Evolutionary conservation across 306 rosid genomes (phyloP).

Genomic region (Prunus kanzakura): DNA sequence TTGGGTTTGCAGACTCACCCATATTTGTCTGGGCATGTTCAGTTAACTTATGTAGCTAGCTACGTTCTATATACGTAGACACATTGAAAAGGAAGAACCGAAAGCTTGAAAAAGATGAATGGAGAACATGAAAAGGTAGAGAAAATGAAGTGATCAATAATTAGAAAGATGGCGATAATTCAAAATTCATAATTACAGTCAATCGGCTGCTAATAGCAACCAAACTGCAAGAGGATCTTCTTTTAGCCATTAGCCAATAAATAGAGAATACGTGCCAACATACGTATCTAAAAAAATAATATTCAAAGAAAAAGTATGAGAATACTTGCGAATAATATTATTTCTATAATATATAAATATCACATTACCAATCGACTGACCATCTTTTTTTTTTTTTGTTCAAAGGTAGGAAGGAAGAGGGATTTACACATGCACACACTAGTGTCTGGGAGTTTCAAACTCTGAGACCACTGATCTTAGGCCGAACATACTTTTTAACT

Average conservation of each 20-base stretch:
- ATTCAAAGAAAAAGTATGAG: neutral
- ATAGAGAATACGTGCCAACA: neutral
- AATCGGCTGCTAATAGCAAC: neutral
- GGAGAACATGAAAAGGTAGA: neutral
- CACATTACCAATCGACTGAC: too few species aligned
- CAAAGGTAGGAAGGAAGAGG: too few species aligned
- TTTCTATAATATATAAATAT: too few species aligned
- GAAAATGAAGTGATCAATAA: too few species aligned
- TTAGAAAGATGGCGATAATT: neutral
- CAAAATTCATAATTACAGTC: neutral
- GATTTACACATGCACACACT: too few species aligned
- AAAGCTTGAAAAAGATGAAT: neutral
- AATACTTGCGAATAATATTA: too few species aligned
- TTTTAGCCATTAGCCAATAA: neutral
- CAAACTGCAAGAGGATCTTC: neutral
- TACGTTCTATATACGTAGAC: neutral
- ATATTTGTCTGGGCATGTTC: neutral
- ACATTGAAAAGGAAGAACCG: conserved; percentile 5
- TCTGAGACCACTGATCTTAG: too few species aligned
- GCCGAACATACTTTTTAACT: too few species aligned
- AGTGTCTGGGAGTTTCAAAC: too few species aligned
- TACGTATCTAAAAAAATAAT: neutral
- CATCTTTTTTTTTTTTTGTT: rapidly evolving
- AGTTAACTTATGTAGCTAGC: neutral
- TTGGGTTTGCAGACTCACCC: conserved; percentile 7